Evolutionary conservation across 768 basidiomycete genomes (phyloP), one percentile per base, ranked within the genome.

Genomic region (Roridomyces roridus): DNA sequence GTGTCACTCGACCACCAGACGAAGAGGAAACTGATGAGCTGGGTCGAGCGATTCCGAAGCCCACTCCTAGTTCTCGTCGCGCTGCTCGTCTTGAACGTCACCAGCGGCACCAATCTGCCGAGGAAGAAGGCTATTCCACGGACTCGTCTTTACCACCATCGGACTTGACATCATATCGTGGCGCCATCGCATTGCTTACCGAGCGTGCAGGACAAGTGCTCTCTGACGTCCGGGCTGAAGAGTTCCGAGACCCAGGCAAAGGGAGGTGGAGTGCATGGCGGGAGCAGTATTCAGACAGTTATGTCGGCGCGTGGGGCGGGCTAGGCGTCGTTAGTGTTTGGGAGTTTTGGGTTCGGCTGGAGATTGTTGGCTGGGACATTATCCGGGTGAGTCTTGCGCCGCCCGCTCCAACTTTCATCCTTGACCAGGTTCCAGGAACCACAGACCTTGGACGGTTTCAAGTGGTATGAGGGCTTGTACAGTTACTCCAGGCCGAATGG

Each of bases 341-440:
- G 94, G 94, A 95, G 71, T 96, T 95, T 70, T 96, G 93, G 92
- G 85, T 85, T n/a, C 79, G 94, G 51, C 75, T 94, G 54, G 95
- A 98, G 74, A 80, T 88, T 60, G 74, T 93, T 11, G 91, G 88
- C 4, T 97, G 96, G 96, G 85, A 94, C 69, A 92, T 91, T 42
- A 78, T 96, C 21, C 83, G 90, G 75, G 94, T 91, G 66, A 60
- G 80, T 74, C 35, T 47, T 23, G 35, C 41, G 18, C 40, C 17
- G 23, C 20, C 23, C 35, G 9, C 10, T 7, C 20, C 26, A 25
- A 21, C 18, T 8, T 31, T 51, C 17, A 24, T 7, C 25, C 40
- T 31, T 52, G 23, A 43, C 28, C 34, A 26, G 39, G 37, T 67
- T 62, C 58, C 60, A 85, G 86, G 81, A 82, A 55, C 63, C 75